Conservation (phyloP, 495 filamentous ascomycete genomes). For the Sporormia fimetaria region DNA sequence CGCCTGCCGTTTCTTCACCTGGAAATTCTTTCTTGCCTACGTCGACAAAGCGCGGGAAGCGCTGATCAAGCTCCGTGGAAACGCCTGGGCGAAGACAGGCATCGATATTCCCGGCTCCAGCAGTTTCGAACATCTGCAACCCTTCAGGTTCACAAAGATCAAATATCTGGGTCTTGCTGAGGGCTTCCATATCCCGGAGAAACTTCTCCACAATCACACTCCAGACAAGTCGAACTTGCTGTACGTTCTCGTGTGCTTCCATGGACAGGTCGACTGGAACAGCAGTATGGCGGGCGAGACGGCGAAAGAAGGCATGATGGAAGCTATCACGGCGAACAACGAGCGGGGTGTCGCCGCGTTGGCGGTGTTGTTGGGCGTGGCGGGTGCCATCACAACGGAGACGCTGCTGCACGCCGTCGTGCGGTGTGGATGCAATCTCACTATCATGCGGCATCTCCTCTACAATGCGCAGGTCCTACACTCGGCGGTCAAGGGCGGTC, state of each 20-base stretch:
- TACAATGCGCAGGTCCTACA: constrained; percentile 24
- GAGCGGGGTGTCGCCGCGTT: constrained; percentile 21
- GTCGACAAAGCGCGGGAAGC: constrained; percentile 13
- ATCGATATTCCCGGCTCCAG: constrained; percentile 7
- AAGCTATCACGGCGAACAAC: constrained; percentile 14
- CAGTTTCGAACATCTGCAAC: constrained; percentile 12
- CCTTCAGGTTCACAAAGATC: constrained; percentile 14
- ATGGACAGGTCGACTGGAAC: constrained; percentile 21
- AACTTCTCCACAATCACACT: constrained; percentile 16
- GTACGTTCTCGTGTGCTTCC: constrained; percentile 20
- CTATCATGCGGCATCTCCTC: constrained; percentile 14
- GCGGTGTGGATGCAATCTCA: constrained; percentile 11
- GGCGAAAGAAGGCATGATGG: constrained; percentile 17
- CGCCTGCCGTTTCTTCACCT: constrained; percentile 19
- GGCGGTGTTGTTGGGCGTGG: constrained; percentile 12
- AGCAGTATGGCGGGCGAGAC: constrained; percentile 17
- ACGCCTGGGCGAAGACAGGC: constrained; percentile 7
- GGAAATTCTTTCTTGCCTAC: constrained; percentile 20
- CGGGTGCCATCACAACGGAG: constrained; percentile 11
- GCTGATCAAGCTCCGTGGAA: constrained; percentile 7
- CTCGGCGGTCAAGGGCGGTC: not conserved
- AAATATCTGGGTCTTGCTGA: constrained; percentile 17
- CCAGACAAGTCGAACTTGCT: constrained; percentile 15
- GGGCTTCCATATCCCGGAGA: constrained; percentile 23
- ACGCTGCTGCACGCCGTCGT: constrained; percentile 10